Conservation (phyloP, 2,329 filamentous ascomycete genomes). For the Talaromyces sp. region DNA sequence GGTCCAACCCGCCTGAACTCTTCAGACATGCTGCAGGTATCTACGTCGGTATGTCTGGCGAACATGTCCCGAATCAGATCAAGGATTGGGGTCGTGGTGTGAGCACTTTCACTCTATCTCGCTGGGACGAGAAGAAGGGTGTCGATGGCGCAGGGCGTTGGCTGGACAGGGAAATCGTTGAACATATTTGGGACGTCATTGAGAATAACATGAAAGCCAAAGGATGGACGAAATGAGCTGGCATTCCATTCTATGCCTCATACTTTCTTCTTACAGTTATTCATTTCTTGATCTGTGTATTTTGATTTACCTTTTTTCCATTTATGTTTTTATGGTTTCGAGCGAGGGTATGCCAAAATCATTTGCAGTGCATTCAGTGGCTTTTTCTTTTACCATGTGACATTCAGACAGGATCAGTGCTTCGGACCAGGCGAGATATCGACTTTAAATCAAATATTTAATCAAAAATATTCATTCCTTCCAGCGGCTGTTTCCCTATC, state of each 20-base stretch:
- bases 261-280: background rate
- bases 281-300: slow-evolving; percentile 8
- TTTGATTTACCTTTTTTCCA: slow-evolving; percentile 8
- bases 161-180: slow-evolving; percentile 89
- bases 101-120: slow-evolving; percentile 74
- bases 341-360: slow-evolving; percentile 21
- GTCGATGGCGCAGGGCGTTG: slow-evolving; percentile 54
- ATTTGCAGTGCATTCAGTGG: slow-evolving; percentile 8
- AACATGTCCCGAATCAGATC: slow-evolving; percentile 73
- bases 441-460: background rate
- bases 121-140: slow-evolving; percentile 62
- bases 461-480: background rate
- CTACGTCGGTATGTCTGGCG: slow-evolving; percentile 87
- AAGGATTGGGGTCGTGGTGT: slow-evolving; percentile 85
- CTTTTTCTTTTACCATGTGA: background rate
- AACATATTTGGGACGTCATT: slow-evolving; percentile 85
- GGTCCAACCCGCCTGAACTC: slow-evolving; percentile 81
- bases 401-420: background rate
- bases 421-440: background rate
- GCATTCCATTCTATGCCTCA: slow-evolving; percentile 19
- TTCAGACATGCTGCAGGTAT: slow-evolving; percentile 86
- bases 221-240: slow-evolving; percentile 61
- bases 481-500: background rate
- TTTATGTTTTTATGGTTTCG: slow-evolving; percentile 10
- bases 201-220: slow-evolving; percentile 82